Evolutionary conservation across 2,329 filamentous ascomycete genomes (phyloP).

Genomic region (Chrysoporthe deuterocubensis): DNA sequence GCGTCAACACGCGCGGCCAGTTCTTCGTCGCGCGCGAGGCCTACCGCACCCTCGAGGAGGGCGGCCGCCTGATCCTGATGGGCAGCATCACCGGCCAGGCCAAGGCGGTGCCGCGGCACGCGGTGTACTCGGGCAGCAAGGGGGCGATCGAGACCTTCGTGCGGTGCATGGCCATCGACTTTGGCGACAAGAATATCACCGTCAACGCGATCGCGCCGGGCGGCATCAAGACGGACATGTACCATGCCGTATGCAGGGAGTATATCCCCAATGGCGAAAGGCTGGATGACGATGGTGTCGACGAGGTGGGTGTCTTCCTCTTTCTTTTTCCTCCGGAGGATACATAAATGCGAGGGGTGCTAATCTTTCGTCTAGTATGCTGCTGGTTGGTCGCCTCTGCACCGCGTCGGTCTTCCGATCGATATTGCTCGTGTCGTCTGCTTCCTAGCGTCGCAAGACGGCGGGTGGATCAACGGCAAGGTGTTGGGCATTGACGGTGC

Average conservation of each 20-base stretch:
- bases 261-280: conserved; percentile 63
- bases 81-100: conserved; percentile 70
- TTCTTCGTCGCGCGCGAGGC: conserved; percentile 75
- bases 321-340: background rate
- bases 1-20: conserved; percentile 69
- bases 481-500: conserved; percentile 42
- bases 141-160: conserved; percentile 78
- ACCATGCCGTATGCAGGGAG: conserved; percentile 64
- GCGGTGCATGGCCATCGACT: conserved; percentile 73
- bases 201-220: conserved; percentile 68
- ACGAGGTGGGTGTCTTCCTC: conserved; percentile 44
- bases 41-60: conserved; percentile 69
- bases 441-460: conserved; percentile 53
- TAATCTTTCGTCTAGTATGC: conserved; percentile 51
- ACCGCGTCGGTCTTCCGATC: conserved; percentile 68
- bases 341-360: background rate
- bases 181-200: conserved; percentile 66
- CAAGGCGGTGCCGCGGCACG: conserved; percentile 70
- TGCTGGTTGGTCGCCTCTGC: conserved; percentile 65
- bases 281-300: conserved; percentile 60
- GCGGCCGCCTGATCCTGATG: conserved; percentile 75
- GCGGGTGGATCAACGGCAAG: conserved; percentile 52
- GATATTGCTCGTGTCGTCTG: conserved; percentile 70
- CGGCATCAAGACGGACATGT: conserved; percentile 69
- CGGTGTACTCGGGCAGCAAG: conserved; percentile 76